Base-by-base conservation (phyloP, 768 basidiomycete species). In the Kwoniella shandongensis region DNA sequence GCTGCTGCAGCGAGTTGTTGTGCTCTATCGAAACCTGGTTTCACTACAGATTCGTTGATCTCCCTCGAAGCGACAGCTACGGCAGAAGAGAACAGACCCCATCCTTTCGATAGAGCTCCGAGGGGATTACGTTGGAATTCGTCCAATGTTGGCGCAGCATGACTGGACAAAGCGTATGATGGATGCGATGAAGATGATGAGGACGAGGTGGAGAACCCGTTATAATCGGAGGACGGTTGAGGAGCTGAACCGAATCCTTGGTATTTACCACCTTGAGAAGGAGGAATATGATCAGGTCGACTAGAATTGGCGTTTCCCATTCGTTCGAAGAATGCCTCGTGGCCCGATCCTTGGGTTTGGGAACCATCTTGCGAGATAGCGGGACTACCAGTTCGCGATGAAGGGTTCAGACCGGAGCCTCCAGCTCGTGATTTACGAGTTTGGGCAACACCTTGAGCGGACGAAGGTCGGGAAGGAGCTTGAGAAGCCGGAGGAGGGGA, bases 81-180 rank as follows among this genome's bases (percentile, higher is more conserved):
- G 30, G 86, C 91, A 0, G 88, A 83, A 26, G 90, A 88, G 72
- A 99, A 87, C n/a, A 98, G 78, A 23, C 91, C 90, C 96, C 96
- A 98, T 42, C 93, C 91, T 79, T 97, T 97, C 67, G 84, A 84
- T 13, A 97, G 77, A 0, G 94, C 93, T 8, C 83, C 85, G 35
- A 87, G 76, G 0, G 94, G 94, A 70, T 91, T 90, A 42, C 87
- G 84, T 73, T 94, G 89, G 27, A 98, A 78, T 18, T 99, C 93
- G 39, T 79, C 76, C 2, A 97, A 72, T 0, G 85, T 82, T 0
- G 94, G 94, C 11, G 87, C 86, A 30, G 86, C 83, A 10, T 86
- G 84, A 26, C 90, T 92, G 3, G 90, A 90, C 39, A 89, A 79
- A 4, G 82, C 80, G 67, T 81, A 85, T 1, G 88, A 83, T 1